Base-by-base conservation (phyloP, 2,329 filamentous ascomycete genomes). In the Triangularia verruculosa region DNA sequence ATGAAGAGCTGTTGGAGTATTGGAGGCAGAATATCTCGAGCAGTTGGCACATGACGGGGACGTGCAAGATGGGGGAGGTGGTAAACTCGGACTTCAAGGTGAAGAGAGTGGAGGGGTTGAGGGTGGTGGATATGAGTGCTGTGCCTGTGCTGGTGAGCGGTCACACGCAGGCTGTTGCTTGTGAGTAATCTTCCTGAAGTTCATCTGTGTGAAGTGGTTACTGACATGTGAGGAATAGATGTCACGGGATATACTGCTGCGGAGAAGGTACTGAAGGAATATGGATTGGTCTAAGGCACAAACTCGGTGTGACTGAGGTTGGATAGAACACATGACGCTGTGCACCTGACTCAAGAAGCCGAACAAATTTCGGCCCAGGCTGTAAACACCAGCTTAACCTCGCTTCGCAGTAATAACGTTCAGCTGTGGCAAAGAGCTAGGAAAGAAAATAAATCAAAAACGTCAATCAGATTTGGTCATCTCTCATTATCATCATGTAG, bases 11-110 rank as follows among this genome's bases (percentile, higher is more conserved):
- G 12, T 70, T 79, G 8, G 72, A 67, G 2, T 75, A 78, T 67
- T 85, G 78, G 78, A 75, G 72, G 59, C 72, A 79, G 27, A 79
- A 72, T 24, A 74, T 78, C 17, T 76, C 72, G 28, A 82, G 78
- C 2, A 82, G 75, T 62, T 86, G 79, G 81, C 84, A 83, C 71
- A 86, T 80, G 80, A 83, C 77, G 0, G 82, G 83, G 0, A 88
- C 85, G 0, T 78, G 78, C 6, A 82, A 81, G 70, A 88, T 88
- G 85, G 85, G 85, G 0, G 78, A 80, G 0, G 81, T 76, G 27
- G 82, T 86, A 6, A 82, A 86, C 70, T 74, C 67, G 0, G 75
- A 80, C 6, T 80, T 86, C 54, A 76, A 77, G 28, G 76, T 85
- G 0, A 72, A 78, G 25, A 83, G 82, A 0, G 71, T 84, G 20